Conservation (phyloP, 1,139 yeast species). For the Sugiyamaella japonica region DNA sequence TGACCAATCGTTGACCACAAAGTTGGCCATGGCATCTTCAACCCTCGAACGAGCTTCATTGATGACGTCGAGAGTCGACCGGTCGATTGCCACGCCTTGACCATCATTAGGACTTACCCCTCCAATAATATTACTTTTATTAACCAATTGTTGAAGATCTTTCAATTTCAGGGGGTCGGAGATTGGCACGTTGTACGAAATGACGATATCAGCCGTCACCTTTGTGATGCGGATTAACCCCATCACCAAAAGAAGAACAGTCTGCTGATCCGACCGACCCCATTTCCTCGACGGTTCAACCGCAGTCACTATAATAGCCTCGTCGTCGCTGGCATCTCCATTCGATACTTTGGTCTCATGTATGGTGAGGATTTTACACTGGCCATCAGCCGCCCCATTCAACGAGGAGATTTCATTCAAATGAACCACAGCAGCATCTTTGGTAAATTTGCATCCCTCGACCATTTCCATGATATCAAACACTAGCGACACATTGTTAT, state of each 20-base stretch:
- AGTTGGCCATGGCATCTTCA: conserved; percentile 3
- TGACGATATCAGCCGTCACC: conserved; percentile 60
- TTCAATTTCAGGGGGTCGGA: conserved; percentile 1
- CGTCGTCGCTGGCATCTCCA: conserved; percentile 6
- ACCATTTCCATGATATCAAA: conserved; percentile 69
- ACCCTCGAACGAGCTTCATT: conserved; percentile 9
- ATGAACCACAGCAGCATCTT: conserved; percentile 45
- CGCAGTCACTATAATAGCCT: conserved; percentile 34
- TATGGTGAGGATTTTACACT: conserved; percentile 4
- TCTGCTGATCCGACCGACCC: conserved; percentile 45
- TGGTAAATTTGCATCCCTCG: conserved; percentile 41
- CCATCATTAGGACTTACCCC: conserved; percentile 4
- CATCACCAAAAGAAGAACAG: conserved; percentile 42
- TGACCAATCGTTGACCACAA: conserved; percentile 12
- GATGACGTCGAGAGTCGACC: background rate
- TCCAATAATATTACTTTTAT: background rate
- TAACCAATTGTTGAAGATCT: conserved; percentile 7
- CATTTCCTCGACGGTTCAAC: conserved; percentile 49
- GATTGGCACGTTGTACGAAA: conserved; percentile 59
- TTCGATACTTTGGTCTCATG: conserved; percentile 4
- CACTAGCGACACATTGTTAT: conserved; percentile 54
- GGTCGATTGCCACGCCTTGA: background rate
- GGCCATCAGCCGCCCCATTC: conserved; percentile 39
- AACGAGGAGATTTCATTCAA: conserved; percentile 45
- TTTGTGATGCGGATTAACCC: conserved; percentile 54